phyloP scores from a whole-genome alignment of 2,329 filamentous ascomycete genomes.

The Fusarium guadeloupense region DNA sequence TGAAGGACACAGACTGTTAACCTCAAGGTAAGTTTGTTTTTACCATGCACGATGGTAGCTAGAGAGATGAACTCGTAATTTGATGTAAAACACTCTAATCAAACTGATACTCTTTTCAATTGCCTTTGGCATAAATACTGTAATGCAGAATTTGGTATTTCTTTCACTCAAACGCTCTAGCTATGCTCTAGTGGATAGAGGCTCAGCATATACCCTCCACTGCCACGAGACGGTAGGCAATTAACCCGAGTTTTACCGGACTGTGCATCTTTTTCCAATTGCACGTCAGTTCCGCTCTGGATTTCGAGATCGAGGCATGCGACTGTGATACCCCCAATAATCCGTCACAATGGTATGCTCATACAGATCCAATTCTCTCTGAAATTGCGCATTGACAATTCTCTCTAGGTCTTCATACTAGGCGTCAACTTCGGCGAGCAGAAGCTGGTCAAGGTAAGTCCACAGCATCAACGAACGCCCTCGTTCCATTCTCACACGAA shows the following conservation, averaged over 20 bases:
- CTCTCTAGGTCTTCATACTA: slow-evolving; percentile 78
- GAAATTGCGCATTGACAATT: background rate
- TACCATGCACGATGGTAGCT: too few relatives aligned
- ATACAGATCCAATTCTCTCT: background rate
- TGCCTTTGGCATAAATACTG: too few relatives aligned
- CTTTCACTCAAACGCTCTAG: too few relatives aligned
- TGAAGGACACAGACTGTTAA: too few relatives aligned
- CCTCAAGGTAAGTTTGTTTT: too few relatives aligned
- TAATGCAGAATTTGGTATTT: too few relatives aligned
- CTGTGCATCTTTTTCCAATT: slow-evolving; percentile 33
- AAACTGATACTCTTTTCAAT: too few relatives aligned
- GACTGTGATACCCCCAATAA: slow-evolving; percentile 33
- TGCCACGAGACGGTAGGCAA: background rate
- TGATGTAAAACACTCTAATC: too few relatives aligned
- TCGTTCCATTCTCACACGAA: slow-evolving; percentile 18
- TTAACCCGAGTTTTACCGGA: slow-evolving; percentile 46
- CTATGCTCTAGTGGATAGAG: too few relatives aligned
- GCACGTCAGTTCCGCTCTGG: slow-evolving; percentile 11
- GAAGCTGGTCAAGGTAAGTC: slow-evolving; percentile 80
- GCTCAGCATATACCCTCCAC: background rate
- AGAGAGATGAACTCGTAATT: too few relatives aligned
- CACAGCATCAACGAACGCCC: background rate
- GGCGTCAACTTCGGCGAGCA: slow-evolving; percentile 86
- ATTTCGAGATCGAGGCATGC: slow-evolving; percentile 35
- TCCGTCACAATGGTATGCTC: slow-evolving; percentile 38